Conservation (phyloP, 345 rosid species). For the Psidium friedrichsthalianum region DNA sequence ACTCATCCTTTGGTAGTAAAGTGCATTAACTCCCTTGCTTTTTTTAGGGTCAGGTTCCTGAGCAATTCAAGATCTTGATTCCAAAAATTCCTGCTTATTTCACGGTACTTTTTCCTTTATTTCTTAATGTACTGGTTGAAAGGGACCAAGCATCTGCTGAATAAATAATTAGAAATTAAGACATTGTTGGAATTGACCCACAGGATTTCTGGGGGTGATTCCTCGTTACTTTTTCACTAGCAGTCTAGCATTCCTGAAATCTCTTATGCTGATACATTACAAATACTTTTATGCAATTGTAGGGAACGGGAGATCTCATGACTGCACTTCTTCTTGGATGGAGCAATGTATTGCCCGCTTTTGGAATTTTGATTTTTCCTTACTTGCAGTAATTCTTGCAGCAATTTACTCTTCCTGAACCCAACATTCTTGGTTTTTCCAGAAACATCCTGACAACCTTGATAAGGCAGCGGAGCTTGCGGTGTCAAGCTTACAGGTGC, state of each 20-base stretch:
- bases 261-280: background rate
- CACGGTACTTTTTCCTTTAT: conserved; percentile 44
- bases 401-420: background rate
- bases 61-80: conserved; percentile 83
- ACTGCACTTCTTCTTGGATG: conserved; percentile 98
- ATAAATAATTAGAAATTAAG: background rate
- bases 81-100: conserved; percentile 91
- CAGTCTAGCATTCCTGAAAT: background rate
- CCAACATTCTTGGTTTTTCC: conserved; percentile 3
- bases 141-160: background rate
- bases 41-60: conserved; percentile 56
- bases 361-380: background rate
- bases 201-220: background rate
- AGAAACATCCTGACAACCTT: conserved; percentile 87
- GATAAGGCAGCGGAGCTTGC: conserved; percentile 90
- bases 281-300: conserved; percentile 3
- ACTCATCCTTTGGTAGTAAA: background rate
- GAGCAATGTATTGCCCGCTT: conserved; percentile 64
- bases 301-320: conserved; percentile 98
- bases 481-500: conserved; percentile 94
- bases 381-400: background rate
- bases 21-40: background rate
- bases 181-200: background rate
- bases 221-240: background rate
- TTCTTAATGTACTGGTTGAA: background rate